These are phyloP conservation scores for Phytopythium delawarense DNA, from an alignment of 352 stramenopile genomes.

Conservation along the genomic window DNA sequence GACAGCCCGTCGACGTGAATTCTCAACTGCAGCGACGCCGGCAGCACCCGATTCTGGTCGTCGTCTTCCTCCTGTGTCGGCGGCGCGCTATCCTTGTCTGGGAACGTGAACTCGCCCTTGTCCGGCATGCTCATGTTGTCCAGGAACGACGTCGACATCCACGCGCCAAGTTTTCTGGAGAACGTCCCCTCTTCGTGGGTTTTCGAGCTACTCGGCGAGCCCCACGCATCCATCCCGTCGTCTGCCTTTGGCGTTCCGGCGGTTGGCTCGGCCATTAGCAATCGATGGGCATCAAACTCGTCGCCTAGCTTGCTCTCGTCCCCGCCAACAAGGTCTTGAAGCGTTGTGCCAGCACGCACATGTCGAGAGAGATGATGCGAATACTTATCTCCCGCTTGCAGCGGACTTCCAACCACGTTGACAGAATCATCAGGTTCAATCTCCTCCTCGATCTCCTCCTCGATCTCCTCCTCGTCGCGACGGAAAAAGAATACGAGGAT, in stretches of 20 bases:
- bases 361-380: background rate
- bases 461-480: constrained; percentile 21
- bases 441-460: constrained; percentile 7
- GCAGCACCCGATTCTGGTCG: constrained; percentile 24
- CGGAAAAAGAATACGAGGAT: constrained; percentile 79
- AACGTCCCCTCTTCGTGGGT: constrained; percentile 27
- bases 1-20: constrained; percentile 66
- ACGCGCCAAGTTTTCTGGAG: constrained; percentile 49
- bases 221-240: background rate
- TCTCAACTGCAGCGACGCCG: constrained; percentile 66
- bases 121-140: constrained; percentile 30
- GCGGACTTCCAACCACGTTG: background rate
- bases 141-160: constrained; percentile 54
- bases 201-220: constrained; percentile 10
- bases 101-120: constrained; percentile 4
- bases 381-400: background rate
- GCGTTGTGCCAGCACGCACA: background rate
- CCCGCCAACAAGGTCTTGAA: background rate
- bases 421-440: background rate
- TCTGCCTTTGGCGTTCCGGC: background rate
- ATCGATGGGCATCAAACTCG: background rate
- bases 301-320: constrained; percentile 2
- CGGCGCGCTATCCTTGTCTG: constrained; percentile 14
- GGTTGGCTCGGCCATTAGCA: background rate
- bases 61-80: constrained; percentile 12